Base-by-base conservation (phyloP, 768 basidiomycete species). In the Naganishia randhawae region DNA sequence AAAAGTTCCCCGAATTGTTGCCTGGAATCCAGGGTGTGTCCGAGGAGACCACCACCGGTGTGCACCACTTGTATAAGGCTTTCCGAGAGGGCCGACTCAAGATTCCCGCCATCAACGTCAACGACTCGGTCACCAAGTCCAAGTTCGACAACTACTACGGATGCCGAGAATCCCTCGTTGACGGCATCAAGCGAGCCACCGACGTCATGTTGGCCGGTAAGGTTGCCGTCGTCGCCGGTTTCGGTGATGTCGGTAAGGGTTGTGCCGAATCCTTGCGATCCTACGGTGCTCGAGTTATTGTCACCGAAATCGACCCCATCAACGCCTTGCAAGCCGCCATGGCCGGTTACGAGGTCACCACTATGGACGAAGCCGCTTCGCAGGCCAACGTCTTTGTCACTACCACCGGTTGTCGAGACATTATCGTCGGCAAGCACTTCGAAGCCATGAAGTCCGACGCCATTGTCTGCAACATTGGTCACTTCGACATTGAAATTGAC, bases 191-290 rank as follows among this genome's bases (percentile, higher is more conserved):
- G 87, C 93, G 96, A 78, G 96, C 96, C 69, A 99, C 96, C 72
- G 96, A 99, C 81, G 92, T 99, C 81, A 99, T 99, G 96, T 88
- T 99, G 80, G 96, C 96, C 73, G 96, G 95, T 63, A 99, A 99
- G 84, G 94, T 99, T 73, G 94, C 93, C 63, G 91, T 98, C 72
- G 96, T 99, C 73, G 96, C 96, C 73, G 96, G 96, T 67, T 99
- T 88, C 81, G 96, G 96, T 83, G 96, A 99, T 78, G 96, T 99
- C 73, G 96, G 96, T 74, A 99, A 99, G 82, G 96, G 96, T 67
- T 99, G 96, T 80, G 95, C 95, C 65, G 93, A 98, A 82, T 92
- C 96, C 25, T 88, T 99, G 75, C 86, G 88, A 62, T 90, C 92
- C n/a, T 99, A 98, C 81, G 96, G 96, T 79, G 88, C 93, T 72